Percentiles rank a stretch among this genome's conserved stretches.
These are phyloP conservation scores for Ogataea naganishii DNA, from an alignment of 805 yeast species.

Conservation along the genomic window DNA sequence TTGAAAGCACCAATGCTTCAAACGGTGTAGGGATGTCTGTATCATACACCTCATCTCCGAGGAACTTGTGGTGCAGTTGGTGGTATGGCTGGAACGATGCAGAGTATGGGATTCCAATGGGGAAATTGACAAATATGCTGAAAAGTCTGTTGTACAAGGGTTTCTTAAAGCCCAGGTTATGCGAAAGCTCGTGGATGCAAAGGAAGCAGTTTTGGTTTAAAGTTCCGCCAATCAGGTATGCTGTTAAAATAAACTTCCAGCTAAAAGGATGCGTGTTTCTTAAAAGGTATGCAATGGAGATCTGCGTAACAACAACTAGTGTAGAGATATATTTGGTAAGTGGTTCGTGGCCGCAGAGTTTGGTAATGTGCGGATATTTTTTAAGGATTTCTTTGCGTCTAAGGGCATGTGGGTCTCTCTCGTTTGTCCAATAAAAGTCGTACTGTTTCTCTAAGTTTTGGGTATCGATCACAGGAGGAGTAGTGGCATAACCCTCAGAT, in stretches of 20 bases:
- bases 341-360: slow-evolving; percentile 82
- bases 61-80: slow-evolving; percentile 81
- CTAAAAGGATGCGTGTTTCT: slow-evolving; percentile 44
- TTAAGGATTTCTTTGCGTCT: slow-evolving; percentile 67
- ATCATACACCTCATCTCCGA: slow-evolving; percentile 78
- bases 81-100: slow-evolving; percentile 89
- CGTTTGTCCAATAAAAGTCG: slow-evolving; percentile 80
- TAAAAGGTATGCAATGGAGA: slow-evolving; percentile 52
- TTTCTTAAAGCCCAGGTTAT: slow-evolving; percentile 73
- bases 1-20: slow-evolving; percentile 69
- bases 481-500: no score
- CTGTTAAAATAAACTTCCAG: slow-evolving; percentile 48
- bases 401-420: slow-evolving; percentile 70
- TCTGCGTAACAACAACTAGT: slow-evolving; percentile 61
- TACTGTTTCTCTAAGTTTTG: slow-evolving; percentile 11
- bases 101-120: slow-evolving; percentile 84
- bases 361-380: slow-evolving; percentile 71
- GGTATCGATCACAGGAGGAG: slow-evolving; percentile 20
- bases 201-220: slow-evolving; percentile 76
- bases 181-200: slow-evolving; percentile 84
- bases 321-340: slow-evolving; percentile 67
- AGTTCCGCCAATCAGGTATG: slow-evolving; percentile 81
- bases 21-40: slow-evolving; percentile 80
- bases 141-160: slow-evolving; percentile 73
- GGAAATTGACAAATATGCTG: slow-evolving; percentile 69